phyloP scores from a whole-genome alignment of 2,329 filamentous ascomycete genomes.

The Trichoderma atrobrunneum region DNA sequence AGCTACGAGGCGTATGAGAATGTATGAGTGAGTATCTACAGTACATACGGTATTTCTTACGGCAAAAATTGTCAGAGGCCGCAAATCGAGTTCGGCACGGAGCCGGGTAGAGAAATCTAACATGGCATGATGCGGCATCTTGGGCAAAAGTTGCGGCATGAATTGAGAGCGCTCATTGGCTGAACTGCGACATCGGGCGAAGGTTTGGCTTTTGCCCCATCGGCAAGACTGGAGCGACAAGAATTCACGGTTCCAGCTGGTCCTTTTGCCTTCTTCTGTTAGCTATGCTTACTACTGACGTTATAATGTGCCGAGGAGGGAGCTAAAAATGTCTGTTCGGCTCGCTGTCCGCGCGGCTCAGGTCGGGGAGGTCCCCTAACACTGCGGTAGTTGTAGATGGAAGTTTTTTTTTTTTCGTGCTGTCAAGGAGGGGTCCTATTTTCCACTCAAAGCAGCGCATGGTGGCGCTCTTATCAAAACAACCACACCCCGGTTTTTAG shows the following conservation, averaged over 20 bases:
- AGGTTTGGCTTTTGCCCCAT: background rate
- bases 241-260: background rate
- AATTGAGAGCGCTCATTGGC: conserved; percentile 9
- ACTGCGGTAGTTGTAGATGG: background rate
- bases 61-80: background rate
- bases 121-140: conserved; percentile 15
- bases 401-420: background rate
- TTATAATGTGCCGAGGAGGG: background rate
- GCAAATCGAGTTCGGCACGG: background rate
- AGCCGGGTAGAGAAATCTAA: background rate
- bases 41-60: background rate
- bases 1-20: background rate
- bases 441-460: background rate
- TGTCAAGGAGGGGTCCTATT: background rate
- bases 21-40: background rate
- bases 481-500: background rate
- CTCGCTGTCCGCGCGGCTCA: background rate
- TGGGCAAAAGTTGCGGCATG: background rate
- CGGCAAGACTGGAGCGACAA: background rate
- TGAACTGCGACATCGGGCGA: background rate
- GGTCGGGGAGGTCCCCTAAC: background rate
- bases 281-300: background rate
- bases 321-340: background rate
- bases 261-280: background rate
- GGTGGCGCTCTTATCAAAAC: background rate